Base-by-base conservation (phyloP, 108 stramenopile species). In the Mediolabrus comicus region DNA sequence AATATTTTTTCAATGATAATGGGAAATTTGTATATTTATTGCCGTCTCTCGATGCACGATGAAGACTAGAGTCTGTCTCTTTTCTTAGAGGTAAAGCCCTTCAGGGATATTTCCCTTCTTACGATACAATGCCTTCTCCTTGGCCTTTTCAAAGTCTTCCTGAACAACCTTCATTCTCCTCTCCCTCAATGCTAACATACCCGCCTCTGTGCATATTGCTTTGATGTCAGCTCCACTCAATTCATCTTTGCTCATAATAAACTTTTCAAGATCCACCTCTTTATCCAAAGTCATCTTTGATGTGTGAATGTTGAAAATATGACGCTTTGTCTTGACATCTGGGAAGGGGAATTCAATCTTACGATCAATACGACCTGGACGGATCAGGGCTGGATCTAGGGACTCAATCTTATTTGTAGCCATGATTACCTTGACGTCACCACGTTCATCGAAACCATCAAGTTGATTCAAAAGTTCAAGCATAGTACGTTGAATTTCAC, bases 91-190 rank as follows among this genome's bases (percentile, higher is more conserved):
- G 74, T 96, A 96, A 30, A 96, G 70, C 11, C 97, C 97, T 82
- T 98, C 98, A 2, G 98, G 98, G 67, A 98, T 89, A 82, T 98
- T 98, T 63, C 99, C 98, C 88, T 98, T 98, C 75, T 99, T 98
- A 29, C 97, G 90, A 82, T 98, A 98, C 71, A 98, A 83, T 4
- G 98, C 97, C 83, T 98, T 98, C 83, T 98, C 98, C 77, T 98
- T 99, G 27, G 99, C 98, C 86, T 99, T 98, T 57, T 85, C 88
- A 68, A 96, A 96, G 74, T 98, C 97, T 58, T 96, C 97, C 69
- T 98, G 97, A 53, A 95, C 92, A 24, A 98, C 98, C 81, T 97
- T 98, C 98, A 98, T 98, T 36, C 99, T 83, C n/a, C 98, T 86
- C 77, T 98, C 98, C 65, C 99, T 84, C 54, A 99, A 83, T 69